Conservation (phyloP, 2,329 filamentous ascomycete genomes). For the Exophiala calicioides region DNA sequence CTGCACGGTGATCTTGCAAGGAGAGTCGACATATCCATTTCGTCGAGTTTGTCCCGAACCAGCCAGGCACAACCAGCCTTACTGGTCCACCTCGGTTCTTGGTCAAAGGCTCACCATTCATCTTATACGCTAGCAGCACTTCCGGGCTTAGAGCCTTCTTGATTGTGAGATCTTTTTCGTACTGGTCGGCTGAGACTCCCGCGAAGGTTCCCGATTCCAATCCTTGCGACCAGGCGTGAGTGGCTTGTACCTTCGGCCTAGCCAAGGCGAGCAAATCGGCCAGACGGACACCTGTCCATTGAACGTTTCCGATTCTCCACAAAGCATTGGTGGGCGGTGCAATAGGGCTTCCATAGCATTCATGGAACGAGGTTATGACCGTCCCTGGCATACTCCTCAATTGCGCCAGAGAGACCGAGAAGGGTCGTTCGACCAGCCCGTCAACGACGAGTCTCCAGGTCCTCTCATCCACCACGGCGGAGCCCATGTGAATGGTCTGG, state of each 20-base stretch:
- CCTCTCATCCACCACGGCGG: conserved; percentile 33
- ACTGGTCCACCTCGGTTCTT: conserved; percentile 29
- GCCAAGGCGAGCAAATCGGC: conserved; percentile 31
- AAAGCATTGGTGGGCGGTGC: conserved; percentile 34
- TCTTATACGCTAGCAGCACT: conserved; percentile 27
- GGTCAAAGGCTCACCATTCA: conserved; percentile 23
- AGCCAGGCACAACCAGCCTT: conserved; percentile 27
- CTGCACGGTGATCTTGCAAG: conserved; percentile 20
- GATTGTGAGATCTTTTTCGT: conserved; percentile 28
- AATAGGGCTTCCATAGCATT: conserved; percentile 41
- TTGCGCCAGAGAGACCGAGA: conserved; percentile 33
- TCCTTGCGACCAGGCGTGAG: conserved; percentile 27
- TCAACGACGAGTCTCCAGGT: conserved; percentile 37
- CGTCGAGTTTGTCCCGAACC: conserved; percentile 28
- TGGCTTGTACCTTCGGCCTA: conserved; percentile 15
- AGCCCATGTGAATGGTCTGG: conserved; percentile 41
- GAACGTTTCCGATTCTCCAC: conserved; percentile 39
- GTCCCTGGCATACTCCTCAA: conserved; percentile 32
- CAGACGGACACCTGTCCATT: conserved; percentile 39
- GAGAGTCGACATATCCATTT: conserved; percentile 28
- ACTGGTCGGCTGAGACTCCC: conserved; percentile 20
- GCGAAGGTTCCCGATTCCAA: conserved; percentile 26
- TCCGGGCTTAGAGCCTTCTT: conserved; percentile 23
- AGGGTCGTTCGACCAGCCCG: conserved; percentile 36
- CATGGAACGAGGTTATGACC: conserved; percentile 37